Evolutionary conservation across 2,329 filamentous ascomycete genomes (phyloP).

Genomic region (Paecilomyces fulvus): DNA sequence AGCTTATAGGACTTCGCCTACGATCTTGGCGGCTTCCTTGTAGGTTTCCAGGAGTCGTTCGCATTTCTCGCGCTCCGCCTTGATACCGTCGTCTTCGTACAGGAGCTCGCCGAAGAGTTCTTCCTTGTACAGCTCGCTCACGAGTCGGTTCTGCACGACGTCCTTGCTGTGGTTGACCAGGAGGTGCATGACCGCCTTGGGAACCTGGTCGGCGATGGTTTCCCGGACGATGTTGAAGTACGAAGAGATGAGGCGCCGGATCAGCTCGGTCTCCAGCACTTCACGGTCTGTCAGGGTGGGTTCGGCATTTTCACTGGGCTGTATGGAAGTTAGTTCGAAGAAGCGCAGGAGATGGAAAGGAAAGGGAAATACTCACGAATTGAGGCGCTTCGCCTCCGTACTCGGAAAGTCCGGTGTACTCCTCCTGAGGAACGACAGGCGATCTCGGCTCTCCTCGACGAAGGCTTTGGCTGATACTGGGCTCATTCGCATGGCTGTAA

Average conservation of each 20-base stretch:
- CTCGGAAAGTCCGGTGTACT: slow-evolving; percentile 29
- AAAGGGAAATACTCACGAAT: slow-evolving; percentile 36
- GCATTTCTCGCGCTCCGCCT: slow-evolving; percentile 97
- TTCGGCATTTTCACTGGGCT: slow-evolving; percentile 50
- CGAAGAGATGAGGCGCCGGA: slow-evolving; percentile 88
- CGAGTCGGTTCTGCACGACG: slow-evolving; percentile 91
- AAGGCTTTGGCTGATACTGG: slow-evolving; percentile 75
- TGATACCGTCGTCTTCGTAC: slow-evolving; percentile 95
- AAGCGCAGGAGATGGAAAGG: not conserved
- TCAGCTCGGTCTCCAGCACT: slow-evolving; percentile 94
- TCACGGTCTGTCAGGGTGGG: slow-evolving; percentile 91
- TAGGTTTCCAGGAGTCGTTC: slow-evolving; percentile 93
- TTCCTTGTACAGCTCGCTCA: slow-evolving; percentile 93
- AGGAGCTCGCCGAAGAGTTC: slow-evolving; percentile 81
- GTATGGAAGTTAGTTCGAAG: slow-evolving; percentile 1
- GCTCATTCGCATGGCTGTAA: slow-evolving; percentile 69
- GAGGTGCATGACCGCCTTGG: slow-evolving; percentile 97
- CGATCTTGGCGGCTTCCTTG: slow-evolving; percentile 95
- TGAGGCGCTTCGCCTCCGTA: slow-evolving; percentile 35
- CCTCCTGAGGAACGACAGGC: slow-evolving; percentile 37
- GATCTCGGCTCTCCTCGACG: slow-evolving; percentile 51
- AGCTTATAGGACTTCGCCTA: slow-evolving; percentile 81
- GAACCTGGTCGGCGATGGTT: slow-evolving; percentile 96
- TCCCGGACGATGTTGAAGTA: slow-evolving; percentile 99
- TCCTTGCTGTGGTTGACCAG: slow-evolving; percentile 98